Evolutionary conservation across 768 basidiomycete genomes (phyloP).

Genomic region (Pisolithus microcarpus): DNA sequence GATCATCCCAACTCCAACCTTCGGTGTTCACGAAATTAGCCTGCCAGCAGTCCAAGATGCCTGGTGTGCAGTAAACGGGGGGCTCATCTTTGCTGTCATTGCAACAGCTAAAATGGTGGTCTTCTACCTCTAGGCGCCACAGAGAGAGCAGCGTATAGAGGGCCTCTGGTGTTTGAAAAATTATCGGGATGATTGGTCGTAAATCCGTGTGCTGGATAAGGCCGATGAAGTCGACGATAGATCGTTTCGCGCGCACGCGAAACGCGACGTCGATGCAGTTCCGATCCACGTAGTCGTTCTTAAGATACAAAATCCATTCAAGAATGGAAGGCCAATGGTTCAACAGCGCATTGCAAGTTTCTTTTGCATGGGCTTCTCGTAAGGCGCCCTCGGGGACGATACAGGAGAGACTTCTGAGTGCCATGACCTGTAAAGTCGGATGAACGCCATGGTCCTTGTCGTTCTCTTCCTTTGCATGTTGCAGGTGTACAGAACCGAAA

Average conservation of each 20-base stretch:
- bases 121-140: constrained; percentile 21
- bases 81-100: constrained; percentile 1
- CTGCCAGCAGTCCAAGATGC: constrained; percentile 23
- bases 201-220: constrained; percentile 12
- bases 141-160: constrained; percentile 17
- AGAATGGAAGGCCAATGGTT: constrained; percentile 15
- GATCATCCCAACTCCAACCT: constrained; percentile 22
- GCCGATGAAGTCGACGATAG: constrained; percentile 16
- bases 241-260: constrained; percentile 15
- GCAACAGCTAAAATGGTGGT: constrained; percentile 12
- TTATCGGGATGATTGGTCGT: constrained; percentile 10
- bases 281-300: constrained; percentile 15
- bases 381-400: constrained; percentile 6
- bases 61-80: constrained; percentile 6
- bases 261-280: constrained; percentile 13
- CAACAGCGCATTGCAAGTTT: constrained; percentile 4
- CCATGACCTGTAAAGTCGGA: constrained; percentile 13
- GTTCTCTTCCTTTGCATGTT: constrained; percentile 6
- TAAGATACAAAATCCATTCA: constrained; percentile 22
- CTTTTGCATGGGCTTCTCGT: neutral
- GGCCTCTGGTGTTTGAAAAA: constrained; percentile 15
- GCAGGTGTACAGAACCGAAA: constrained; percentile 16
- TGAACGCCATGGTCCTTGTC: constrained; percentile 6
- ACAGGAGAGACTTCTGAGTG: constrained; percentile 11
- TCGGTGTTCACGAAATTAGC: constrained; percentile 17